Conservation (phyloP, 2,329 filamentous ascomycete species). For the Diaporthe sp. region DNA sequence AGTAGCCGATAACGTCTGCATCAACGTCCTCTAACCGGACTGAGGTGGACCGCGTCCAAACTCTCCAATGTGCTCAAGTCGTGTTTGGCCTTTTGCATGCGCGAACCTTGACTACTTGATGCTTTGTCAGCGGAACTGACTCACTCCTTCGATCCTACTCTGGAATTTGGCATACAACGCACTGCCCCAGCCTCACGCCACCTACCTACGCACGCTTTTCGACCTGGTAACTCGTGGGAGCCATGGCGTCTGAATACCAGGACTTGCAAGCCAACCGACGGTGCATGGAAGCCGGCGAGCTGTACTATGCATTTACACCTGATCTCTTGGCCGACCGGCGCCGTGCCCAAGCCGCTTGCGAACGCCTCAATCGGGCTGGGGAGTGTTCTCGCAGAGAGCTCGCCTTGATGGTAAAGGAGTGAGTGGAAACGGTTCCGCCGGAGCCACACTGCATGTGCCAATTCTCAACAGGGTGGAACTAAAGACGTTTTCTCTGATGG, state of each 20-base stretch:
- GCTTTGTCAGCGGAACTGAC: not conserved
- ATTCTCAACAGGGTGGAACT: not conserved
- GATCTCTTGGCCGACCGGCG: conserved; percentile 72
- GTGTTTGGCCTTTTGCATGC: not conserved
- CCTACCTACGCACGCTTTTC: not conserved
- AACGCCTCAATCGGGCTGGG: not conserved
- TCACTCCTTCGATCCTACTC: not conserved
- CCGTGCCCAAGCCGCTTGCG: not conserved
- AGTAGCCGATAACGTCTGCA: too few species aligned
- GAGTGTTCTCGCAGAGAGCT: not conserved
- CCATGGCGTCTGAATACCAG: not conserved
- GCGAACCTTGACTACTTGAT: not conserved
- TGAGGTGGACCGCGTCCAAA: not conserved
- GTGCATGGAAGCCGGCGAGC: conserved; percentile 73
- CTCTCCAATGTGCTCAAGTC: not conserved
- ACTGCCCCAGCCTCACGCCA: not conserved
- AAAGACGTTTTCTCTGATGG: not conserved
- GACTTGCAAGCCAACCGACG: conserved; percentile 58
- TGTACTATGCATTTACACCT: conserved; percentile 79
- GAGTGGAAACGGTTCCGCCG: not conserved
- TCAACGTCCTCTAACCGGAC: too few species aligned
- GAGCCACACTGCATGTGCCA: not conserved
- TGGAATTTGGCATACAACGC: not conserved
- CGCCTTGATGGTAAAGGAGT: not conserved
- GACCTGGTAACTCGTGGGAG: not conserved